Evolutionary conservation across 768 basidiomycete genomes (phyloP).

Genomic region (Solioccasus polychromus): DNA sequence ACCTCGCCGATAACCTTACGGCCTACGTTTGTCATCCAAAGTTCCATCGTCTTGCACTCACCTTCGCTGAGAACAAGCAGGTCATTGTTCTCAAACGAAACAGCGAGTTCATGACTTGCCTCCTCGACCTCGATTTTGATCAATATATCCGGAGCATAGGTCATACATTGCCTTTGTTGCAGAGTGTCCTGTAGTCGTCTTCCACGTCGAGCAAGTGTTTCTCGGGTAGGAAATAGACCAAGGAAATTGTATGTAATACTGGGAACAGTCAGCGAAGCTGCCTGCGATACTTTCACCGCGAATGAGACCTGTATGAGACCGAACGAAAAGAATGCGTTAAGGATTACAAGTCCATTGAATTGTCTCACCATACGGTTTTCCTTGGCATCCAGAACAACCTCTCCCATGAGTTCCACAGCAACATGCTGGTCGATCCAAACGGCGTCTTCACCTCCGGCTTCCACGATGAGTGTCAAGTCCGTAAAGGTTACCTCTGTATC

Average conservation of each 20-base stretch:
- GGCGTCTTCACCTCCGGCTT: conserved; percentile 31
- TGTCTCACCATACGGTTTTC: conserved; percentile 64
- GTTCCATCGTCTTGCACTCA: conserved; percentile 51
- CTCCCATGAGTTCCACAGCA: conserved; percentile 58
- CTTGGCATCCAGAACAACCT: conserved; percentile 57
- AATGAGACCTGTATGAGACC: conserved; percentile 52
- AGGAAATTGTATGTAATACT: conserved; percentile 69
- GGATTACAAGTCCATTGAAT: background rate
- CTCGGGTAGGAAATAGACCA: conserved; percentile 62
- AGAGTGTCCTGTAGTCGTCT: conserved; percentile 73
- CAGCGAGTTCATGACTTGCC: conserved; percentile 60
- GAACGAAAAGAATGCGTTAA: background rate
- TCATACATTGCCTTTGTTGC: conserved; percentile 61
- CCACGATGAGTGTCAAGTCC: conserved; percentile 56
- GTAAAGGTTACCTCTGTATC: conserved; percentile 70
- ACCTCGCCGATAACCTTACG: conserved; percentile 56
- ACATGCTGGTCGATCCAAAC: conserved; percentile 40
- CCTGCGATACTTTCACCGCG: conserved; percentile 49
- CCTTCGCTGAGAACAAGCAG: conserved; percentile 61
- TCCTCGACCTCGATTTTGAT: conserved; percentile 63
- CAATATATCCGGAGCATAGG: conserved; percentile 68
- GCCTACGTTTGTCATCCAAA: conserved; percentile 71
- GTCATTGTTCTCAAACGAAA: conserved; percentile 53
- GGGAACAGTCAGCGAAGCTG: conserved; percentile 54
- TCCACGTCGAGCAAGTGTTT: conserved; percentile 69